Percentiles rank a stretch among this genome's conserved stretches.
phyloP scores from a whole-genome alignment of 768 basidiomycete species.

The Mycena crocata region DNA sequence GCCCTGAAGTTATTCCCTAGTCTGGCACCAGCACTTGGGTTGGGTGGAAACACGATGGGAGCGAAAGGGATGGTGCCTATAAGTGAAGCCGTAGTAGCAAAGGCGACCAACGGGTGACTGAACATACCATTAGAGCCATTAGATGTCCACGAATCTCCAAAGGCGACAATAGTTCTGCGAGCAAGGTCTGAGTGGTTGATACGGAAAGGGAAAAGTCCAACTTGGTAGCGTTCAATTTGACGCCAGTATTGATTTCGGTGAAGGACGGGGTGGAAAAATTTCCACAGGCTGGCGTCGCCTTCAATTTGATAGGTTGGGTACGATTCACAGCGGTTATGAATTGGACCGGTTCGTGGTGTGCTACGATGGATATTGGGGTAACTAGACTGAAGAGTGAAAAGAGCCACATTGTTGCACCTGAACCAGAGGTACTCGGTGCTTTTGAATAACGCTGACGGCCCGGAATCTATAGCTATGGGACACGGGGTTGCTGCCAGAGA shows the following conservation, averaged over 20 bases:
- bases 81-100: not conserved
- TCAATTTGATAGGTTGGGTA: conserved; percentile 30
- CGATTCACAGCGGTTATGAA: conserved; percentile 33
- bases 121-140: conserved; percentile 31
- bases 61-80: conserved; percentile 35
- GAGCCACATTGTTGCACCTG: conserved; percentile 1
- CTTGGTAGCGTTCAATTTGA: conserved; percentile 35
- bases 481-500: conserved; percentile 10
- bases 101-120: too few species aligned
- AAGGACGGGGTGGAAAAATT: conserved; percentile 23
- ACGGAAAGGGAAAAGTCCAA: not conserved
- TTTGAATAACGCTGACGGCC: conserved; percentile 20
- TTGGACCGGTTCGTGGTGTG: conserved; percentile 15
- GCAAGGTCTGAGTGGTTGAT: not conserved
- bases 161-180: conserved; percentile 28
- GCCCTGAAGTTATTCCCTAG: conserved; percentile 32
- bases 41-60: conserved; percentile 34
- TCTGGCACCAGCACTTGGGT: conserved; percentile 32
- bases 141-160: conserved; percentile 35
- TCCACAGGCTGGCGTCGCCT: conserved; percentile 32
- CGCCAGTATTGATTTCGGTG: conserved; percentile 34
- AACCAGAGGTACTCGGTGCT: not conserved
- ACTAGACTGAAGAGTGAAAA: conserved; percentile 1
- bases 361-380: not conserved
- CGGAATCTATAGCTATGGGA: not conserved